These are phyloP conservation scores for Chalaropsis thielavioides DNA, from an alignment of 2,329 filamentous ascomycete genomes.

Conservation along the genomic window DNA sequence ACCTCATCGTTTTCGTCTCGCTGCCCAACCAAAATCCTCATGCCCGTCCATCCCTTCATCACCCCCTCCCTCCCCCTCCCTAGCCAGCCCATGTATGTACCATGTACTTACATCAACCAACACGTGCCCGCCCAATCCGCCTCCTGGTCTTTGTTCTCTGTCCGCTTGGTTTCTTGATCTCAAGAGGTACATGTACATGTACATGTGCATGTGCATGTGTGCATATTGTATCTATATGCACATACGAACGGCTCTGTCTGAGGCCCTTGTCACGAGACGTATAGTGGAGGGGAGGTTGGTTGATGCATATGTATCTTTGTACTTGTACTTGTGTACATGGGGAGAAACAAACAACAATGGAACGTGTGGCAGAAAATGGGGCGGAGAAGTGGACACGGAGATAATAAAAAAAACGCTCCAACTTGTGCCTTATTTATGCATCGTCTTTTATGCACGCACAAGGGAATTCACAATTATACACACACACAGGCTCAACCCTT, in stretches of 20 bases:
- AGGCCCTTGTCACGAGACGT: background rate
- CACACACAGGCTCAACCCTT: background rate
- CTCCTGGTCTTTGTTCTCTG: background rate
- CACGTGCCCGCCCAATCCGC: background rate
- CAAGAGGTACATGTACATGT: background rate
- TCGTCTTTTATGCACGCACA: background rate
- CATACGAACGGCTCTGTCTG: background rate
- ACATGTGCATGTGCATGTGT: background rate
- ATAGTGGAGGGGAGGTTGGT: background rate
- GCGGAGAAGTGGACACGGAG: background rate
- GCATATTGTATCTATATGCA: background rate
- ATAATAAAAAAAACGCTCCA: background rate
- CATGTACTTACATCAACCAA: background rate
- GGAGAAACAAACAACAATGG: background rate
- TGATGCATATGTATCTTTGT: background rate
- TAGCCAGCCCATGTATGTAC: background rate
- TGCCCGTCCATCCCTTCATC: background rate
- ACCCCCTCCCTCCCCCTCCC: no score
- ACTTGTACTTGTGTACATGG: background rate
- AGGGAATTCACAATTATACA: background rate
- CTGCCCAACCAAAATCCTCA: slow-evolving; percentile 4
- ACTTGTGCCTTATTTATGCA: background rate
- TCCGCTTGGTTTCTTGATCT: background rate
- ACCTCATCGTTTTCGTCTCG: background rate
- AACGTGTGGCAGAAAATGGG: background rate